Evolutionary conservation across 768 basidiomycete genomes (phyloP).

Genomic region (Podaxis sp.): DNA sequence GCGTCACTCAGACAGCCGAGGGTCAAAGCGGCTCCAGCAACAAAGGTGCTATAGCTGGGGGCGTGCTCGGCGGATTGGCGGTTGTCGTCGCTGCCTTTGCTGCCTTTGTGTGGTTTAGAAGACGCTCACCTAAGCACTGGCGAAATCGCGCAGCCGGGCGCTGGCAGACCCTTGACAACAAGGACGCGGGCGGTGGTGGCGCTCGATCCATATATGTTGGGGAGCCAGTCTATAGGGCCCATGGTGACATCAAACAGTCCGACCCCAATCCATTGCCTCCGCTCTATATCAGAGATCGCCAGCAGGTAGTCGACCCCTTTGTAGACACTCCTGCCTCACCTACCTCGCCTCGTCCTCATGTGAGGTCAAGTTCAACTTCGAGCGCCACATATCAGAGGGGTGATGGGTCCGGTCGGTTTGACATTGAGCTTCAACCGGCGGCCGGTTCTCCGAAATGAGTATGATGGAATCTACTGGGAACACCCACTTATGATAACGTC

Average conservation of each 20-base stretch:
- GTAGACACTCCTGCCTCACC: conserved; percentile 4
- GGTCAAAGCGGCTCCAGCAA: conserved; percentile 16
- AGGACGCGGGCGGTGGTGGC: background rate
- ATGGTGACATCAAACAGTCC: background rate
- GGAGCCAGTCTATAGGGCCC: background rate
- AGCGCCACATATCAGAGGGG: background rate
- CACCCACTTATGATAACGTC: background rate
- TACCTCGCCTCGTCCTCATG: background rate
- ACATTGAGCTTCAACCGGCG: conserved; percentile 2
- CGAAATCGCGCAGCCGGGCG: conserved; percentile 7
- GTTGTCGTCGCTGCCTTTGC: conserved; percentile 21
- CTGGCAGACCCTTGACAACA: conserved; percentile 9
- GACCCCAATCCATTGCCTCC: conserved; percentile 11
- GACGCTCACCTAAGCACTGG: conserved; percentile 19
- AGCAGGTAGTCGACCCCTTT: conserved; percentile 11
- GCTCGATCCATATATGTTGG: background rate
- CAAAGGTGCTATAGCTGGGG: conserved; percentile 29
- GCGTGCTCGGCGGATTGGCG: conserved; percentile 26
- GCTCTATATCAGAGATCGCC: conserved; percentile 17
- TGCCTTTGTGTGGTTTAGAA: conserved; percentile 24
- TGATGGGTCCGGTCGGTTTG: background rate
- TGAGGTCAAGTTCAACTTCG: background rate
- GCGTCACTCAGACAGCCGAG: background rate
- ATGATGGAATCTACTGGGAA: too few species aligned
- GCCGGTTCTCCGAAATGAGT: background rate